Conservation (phyloP, 768 basidiomycete species). For the Hygrophoropsis aurantiaca region DNA sequence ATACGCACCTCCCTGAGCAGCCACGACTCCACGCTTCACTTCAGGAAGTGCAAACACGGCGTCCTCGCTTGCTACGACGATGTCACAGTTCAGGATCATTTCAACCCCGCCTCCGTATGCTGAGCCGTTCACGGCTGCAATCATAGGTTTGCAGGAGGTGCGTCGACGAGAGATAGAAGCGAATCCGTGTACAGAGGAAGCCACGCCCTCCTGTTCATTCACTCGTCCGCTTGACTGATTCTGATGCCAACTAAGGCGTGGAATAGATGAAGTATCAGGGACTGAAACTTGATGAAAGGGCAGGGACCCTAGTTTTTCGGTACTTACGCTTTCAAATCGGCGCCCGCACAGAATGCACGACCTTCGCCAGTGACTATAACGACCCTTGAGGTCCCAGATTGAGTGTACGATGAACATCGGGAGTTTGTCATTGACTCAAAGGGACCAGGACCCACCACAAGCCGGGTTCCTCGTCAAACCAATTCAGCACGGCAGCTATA, state of each 20-base stretch:
- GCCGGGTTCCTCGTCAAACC: constrained; percentile 72
- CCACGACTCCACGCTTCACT: constrained; percentile 75
- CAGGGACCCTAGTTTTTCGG: not conserved
- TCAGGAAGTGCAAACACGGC: constrained; percentile 76
- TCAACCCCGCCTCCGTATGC: constrained; percentile 69
- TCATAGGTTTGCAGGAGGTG: constrained; percentile 64
- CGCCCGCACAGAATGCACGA: constrained; percentile 75
- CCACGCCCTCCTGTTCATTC: constrained; percentile 44
- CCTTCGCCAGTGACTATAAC: constrained; percentile 74
- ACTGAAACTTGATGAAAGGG: not conserved
- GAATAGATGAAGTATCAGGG: not conserved
- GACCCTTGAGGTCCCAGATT: constrained; percentile 48
- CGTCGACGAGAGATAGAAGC: constrained; percentile 70
- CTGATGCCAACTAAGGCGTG: constrained; percentile 54
- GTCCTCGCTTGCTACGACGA: constrained; percentile 66
- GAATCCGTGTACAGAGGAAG: constrained; percentile 56
- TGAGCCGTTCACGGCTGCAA: constrained; percentile 80
- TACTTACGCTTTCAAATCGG: constrained; percentile 72
- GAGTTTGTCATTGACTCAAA: not conserved
- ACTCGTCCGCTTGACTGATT: constrained; percentile 43
- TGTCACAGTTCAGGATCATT: constrained; percentile 72
- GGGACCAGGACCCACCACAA: constrained; percentile 57
- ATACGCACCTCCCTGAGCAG: constrained; percentile 64
- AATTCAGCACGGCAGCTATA: constrained; percentile 53
- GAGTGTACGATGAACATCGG: not conserved